phyloP scores from a whole-genome alignment of 1,284 basidiomycete genomes.

The Gomphus bonarii region DNA sequence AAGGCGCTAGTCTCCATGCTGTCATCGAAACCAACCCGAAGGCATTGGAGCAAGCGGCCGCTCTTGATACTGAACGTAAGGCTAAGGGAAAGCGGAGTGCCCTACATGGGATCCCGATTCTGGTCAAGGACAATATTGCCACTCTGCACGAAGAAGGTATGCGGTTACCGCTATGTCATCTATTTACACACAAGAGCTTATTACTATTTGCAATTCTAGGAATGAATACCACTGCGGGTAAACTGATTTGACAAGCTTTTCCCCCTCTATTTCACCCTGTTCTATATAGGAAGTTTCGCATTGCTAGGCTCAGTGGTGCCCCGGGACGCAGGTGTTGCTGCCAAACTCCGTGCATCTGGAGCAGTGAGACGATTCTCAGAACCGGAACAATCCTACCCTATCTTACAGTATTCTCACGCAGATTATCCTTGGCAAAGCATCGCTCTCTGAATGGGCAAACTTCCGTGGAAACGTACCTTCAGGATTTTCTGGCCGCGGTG shows the following conservation, averaged over 20 bases:
- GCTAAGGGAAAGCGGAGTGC: constrained; percentile 16
- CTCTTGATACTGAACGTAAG: constrained; percentile 20
- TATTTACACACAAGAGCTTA: not conserved
- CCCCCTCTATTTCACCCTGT: not conserved
- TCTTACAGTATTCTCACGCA: not conserved
- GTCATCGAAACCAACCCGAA: constrained; percentile 22
- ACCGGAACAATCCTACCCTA: not conserved
- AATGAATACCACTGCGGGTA: constrained; percentile 14
- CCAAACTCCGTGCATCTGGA: constrained; percentile 30
- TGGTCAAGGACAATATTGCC: constrained; percentile 27
- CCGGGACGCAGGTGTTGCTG: constrained; percentile 29
- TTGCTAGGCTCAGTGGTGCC: constrained; percentile 31
- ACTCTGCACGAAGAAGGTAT: constrained; percentile 18
- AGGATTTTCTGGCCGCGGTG: constrained; percentile 32
- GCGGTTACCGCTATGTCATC: not conserved
- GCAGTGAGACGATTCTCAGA: constrained; percentile 16
- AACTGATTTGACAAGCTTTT: not conserved
- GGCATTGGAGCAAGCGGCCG: constrained; percentile 16
- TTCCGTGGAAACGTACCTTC: constrained; percentile 19
- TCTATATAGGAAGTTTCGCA: constrained; percentile 26
- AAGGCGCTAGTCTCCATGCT: constrained; percentile 20
- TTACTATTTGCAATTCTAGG: not conserved
- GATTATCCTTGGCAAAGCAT: constrained; percentile 20
- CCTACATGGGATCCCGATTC: constrained; percentile 26
- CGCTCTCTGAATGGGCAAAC: constrained; percentile 24